Base-by-base conservation (phyloP, 495 filamentous ascomycete species). In the Podospora australis region DNA sequence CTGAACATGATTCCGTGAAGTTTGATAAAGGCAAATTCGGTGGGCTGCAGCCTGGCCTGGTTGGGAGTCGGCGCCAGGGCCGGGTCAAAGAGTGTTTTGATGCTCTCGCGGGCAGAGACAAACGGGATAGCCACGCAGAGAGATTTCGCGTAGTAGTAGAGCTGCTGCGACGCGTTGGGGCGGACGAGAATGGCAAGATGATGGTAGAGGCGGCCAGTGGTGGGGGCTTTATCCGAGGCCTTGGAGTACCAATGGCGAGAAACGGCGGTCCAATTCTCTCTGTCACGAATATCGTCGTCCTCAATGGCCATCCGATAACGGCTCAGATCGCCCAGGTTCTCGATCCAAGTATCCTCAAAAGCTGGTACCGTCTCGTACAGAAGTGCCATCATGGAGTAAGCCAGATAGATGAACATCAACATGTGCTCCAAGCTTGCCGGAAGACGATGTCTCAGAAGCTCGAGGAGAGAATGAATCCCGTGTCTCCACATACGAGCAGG, bases 341-440 rank as follows among this genome's bases (percentile, higher is more conserved):
- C 90, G 19, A 95, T 85, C 90, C 88, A 96, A 0, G 84, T 94
- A 41, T 90, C 86, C 50, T 84, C 75, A 56, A 90, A 95, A 0
- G 73, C 66, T 2, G 81, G 76, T 0, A 90, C 83, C 0, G 83
- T 89, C 58, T 91, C 86, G 45, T 84, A 76, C 0, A 92, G 68
- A 4, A 92, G 61, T 0, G 84, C 81, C 74, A 91, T 83, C 78
- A 87, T 87, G 14, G 81, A 82, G 55, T 91, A 91, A 0, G 88
- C 84, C 17, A 88, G 61, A 50, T 88, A 86, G 29, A 94, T 86
- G 54, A 88, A 92, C 0, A 81, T 74, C 0, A 90, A 70, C 84
- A 91, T 90, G 52, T 86, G 79, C 36, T 91, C 88, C n/a, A 84
- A 60, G 22, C 79, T 84, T 1, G 67, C 72, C 0, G 87, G 88